Evolutionary conservation across 2,329 filamentous ascomycete species (phyloP).

Genomic region (Fusarium foetens): DNA sequence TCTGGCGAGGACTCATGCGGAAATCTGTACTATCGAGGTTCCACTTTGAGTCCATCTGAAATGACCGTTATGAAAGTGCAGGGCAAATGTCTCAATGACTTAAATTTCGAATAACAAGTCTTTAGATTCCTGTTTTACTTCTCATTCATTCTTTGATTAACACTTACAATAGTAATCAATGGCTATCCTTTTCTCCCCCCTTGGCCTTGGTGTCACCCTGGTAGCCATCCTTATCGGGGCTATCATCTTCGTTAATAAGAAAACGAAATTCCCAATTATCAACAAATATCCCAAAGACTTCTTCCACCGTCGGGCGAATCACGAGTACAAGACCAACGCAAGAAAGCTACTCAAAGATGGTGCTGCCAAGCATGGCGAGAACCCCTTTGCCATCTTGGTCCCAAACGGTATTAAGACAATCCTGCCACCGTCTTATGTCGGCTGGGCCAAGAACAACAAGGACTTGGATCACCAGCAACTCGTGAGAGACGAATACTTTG

Average conservation of each 20-base stretch:
- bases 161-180: neutral
- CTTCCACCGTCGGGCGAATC: neutral
- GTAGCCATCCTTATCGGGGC: neutral
- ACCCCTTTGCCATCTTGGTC: neutral
- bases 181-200: neutral
- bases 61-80: rapidly evolving
- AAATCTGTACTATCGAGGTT: neutral
- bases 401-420: neutral
- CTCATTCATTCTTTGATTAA: neutral
- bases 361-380: neutral
- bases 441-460: neutral
- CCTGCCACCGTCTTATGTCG: neutral
- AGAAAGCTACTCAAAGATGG: neutral
- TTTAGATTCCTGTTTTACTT: rapidly evolving
- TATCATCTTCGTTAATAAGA: neutral
- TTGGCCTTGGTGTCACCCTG: neutral
- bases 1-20: neutral
- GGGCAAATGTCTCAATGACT: neutral
- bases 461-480: neutral
- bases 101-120: rapidly evolving
- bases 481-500: neutral
- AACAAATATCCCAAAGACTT: neutral
- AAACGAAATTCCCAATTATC: neutral
- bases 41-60: neutral
- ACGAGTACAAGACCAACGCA: neutral